phyloP scores from a whole-genome alignment of 257 asterid species.

The Plectranthus barbatus region DNA sequence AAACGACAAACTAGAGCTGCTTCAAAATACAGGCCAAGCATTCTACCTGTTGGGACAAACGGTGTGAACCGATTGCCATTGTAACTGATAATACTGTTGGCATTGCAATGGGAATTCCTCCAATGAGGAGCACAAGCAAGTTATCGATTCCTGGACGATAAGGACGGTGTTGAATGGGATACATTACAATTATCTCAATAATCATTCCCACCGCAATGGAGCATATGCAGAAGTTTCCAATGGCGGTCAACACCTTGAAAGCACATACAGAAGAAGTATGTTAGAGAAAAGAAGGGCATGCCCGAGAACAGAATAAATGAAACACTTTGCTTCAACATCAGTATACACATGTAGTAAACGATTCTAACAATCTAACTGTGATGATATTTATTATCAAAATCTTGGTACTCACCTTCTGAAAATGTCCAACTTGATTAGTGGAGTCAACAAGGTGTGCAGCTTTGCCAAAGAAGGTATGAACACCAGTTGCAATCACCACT shows the following conservation, averaged over 20 bases:
- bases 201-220: conserved; percentile 71
- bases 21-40: background rate
- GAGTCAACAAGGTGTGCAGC: conserved; percentile 84
- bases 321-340: background rate
- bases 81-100: conserved; percentile 84
- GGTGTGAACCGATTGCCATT: conserved; percentile 89
- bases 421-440: conserved; percentile 78
- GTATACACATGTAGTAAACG: background rate
- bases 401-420: conserved; percentile 52
- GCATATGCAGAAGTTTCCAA: conserved; percentile 68
- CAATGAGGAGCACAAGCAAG: conserved; percentile 70
- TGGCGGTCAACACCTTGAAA: conserved; percentile 64
- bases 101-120: conserved; percentile 92
- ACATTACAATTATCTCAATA: conserved; percentile 69
- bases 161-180: conserved; percentile 63
- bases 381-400: background rate
- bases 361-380: background rate
- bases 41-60: conserved; percentile 64
- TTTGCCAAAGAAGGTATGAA: conserved; percentile 79
- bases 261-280: conserved; percentile 1
- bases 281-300: background rate
- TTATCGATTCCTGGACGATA: conserved; percentile 78
- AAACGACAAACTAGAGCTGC: conserved; percentile 3
- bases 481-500: conserved; percentile 75
- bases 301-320: background rate